Evolutionary conservation across 2,329 filamentous ascomycete species (phyloP).

Genomic region (Hypoxylon sp.): DNA sequence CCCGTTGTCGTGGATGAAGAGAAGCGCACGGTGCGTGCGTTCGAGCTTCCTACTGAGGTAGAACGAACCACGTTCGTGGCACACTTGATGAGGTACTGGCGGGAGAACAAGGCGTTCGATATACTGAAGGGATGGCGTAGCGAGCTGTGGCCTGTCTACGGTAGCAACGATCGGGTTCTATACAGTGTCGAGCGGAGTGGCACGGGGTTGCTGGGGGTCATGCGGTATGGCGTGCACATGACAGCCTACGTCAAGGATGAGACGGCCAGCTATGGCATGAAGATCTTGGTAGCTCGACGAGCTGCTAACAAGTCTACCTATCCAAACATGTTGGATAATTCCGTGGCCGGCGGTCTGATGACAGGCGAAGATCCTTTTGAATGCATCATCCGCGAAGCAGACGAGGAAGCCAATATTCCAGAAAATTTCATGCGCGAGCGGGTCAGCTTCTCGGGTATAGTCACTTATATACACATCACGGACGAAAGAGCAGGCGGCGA

Average conservation of each 20-base stretch:
- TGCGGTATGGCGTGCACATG: slow-evolving; percentile 87
- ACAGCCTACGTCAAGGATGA: slow-evolving; percentile 75
- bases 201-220: slow-evolving; percentile 79
- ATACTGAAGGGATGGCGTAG: slow-evolving; percentile 84
- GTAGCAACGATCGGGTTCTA: slow-evolving; percentile 71
- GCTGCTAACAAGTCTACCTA: slow-evolving; percentile 87
- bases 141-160: slow-evolving; percentile 85
- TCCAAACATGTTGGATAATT: slow-evolving; percentile 93
- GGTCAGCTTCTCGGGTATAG: slow-evolving; percentile 73
- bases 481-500: slow-evolving; percentile 84
- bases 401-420: slow-evolving; percentile 88
- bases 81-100: slow-evolving; percentile 76
- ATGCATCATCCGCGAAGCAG: slow-evolving; percentile 85
- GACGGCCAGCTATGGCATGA: slow-evolving; percentile 68
- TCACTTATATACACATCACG: slow-evolving; percentile 89
- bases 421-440: slow-evolving; percentile 75
- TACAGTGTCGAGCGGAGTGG: slow-evolving; percentile 85
- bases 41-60: slow-evolving; percentile 68
- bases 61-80: slow-evolving; percentile 72
- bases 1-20: slow-evolving; percentile 73
- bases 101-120: slow-evolving; percentile 77
- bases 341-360: slow-evolving; percentile 86
- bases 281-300: slow-evolving; percentile 87
- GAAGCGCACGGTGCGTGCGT: slow-evolving; percentile 74
- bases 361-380: slow-evolving; percentile 86